phyloP scores from a whole-genome alignment of 257 asterid genomes.

The Solanum bukasovii region DNA sequence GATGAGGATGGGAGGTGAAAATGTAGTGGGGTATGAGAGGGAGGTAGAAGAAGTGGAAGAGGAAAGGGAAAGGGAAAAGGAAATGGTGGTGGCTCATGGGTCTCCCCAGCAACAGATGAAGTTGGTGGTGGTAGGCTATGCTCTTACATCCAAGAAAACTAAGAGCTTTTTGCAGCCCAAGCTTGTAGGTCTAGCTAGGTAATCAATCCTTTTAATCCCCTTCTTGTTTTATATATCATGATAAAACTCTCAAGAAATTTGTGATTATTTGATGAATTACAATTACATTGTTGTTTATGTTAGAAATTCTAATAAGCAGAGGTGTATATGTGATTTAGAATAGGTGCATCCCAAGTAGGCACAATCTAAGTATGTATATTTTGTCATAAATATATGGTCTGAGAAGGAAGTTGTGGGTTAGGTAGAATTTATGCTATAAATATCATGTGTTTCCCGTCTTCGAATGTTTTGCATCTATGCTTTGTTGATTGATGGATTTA shows the following conservation, averaged over 20 bases:
- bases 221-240: neutral
- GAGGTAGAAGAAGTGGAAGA: slow-evolving; percentile 8
- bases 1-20: neutral
- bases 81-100: slow-evolving; percentile 21
- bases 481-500: neutral
- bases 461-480: neutral
- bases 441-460: neutral
- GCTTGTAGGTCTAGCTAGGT: slow-evolving; percentile 76
- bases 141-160: slow-evolving; percentile 81
- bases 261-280: neutral
- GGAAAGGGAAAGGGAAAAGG: slow-evolving; percentile 16
- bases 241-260: neutral
- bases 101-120: neutral
- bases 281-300: neutral
- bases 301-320: neutral
- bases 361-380: neutral
- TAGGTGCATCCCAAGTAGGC: neutral
- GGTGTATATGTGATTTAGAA: neutral
- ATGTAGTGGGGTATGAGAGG: neutral
- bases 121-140: slow-evolving; percentile 54
- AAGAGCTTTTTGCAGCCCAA: slow-evolving; percentile 94
- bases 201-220: neutral
- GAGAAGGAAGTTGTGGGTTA: neutral
- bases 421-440: neutral
- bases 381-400: neutral